Evolutionary conservation across 345 rosid species (phyloP), one percentile per base, ranked within the genome.

Genomic region (Firmiana major): DNA sequence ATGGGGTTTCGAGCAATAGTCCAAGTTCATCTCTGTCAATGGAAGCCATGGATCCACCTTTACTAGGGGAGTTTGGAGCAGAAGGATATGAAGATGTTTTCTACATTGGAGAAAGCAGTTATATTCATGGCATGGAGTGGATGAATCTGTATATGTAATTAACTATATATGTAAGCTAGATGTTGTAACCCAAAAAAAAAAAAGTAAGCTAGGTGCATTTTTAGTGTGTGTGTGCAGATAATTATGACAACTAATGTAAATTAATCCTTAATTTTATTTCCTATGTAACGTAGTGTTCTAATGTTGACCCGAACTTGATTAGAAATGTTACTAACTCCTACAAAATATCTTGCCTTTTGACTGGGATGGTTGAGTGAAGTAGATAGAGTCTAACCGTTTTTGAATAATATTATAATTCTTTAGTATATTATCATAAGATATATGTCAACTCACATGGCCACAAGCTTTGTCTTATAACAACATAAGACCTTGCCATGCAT

Each of bases 71-170:
- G 49, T 83, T 87, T 71, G 89, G 81, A 12, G 78, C 77, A 22
- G 88, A 86, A 46, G 83, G 74, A 6, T 83, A 84, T 24, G 89
- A 81, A 6, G 87, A 89, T 51, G 81, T 81, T 0, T 78, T 84
- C 72, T 88, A 87, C 82, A 79, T 87, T 81, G 78, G 84, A 13
- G 88, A 85, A 26, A 81, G 54, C 71, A 78, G 59, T 66, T 76
- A 86, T 75, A 64, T 74, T 73, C 83, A 82, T 46, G 88, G 81
- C 72, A 74, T 85, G 86, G 98, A 91, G 63, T 91, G 92, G 94
- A 70, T 81, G 60, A 87, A 84, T 77, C 79, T 81, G 31, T 84
- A 81, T 22, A 67, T 84, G 45, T 83, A 69, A 81, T 66, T 75
- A 3, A n/a, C n/a, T n/a, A n/a, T n/a, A n/a, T n/a, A n/a, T n/a